Base-by-base conservation (phyloP, 352 stramenopile genomes). In the Globisporangium mamillatum region DNA sequence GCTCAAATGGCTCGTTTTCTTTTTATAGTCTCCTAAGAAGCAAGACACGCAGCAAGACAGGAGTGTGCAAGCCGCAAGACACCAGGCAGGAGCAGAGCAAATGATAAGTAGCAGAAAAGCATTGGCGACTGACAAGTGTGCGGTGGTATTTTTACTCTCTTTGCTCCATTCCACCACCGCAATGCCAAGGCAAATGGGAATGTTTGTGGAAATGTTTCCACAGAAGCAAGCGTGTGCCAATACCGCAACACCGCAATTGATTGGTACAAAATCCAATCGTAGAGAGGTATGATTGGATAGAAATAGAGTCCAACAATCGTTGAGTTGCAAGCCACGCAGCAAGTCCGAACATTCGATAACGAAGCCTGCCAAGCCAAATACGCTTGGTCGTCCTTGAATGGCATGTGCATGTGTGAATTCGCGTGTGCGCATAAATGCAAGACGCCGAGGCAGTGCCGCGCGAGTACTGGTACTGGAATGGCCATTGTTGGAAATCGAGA, bases 11-110 rank as follows among this genome's bases (percentile, higher is more conserved):
- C 36, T 44, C 27, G 22, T 12, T 20, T 32, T 53, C 32, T 64
- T 56, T 64, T 65, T 57, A 65, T 65, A 65, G 41, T 53, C 24
- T 29, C 20, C 25, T 44, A 16, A 32, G 32, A 59, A 38, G 8
- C 5, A 59, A n/a, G 7, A 56, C 4, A 27, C 1, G 24, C 24
- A 36, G 10, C 50, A 56, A 29, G 29, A 32, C n/a, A 56, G 48
- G 1, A 4, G 3, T 7, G 6, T 44, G 14, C 14, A 18, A 24
- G 4, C 2, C 18, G 12, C 12, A 34, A 9, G 14, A 18, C 3
- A 18, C 3, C 1, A 60, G 3, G 27, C 29, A 38, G 3, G 29
- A 12, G 24, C 14, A 61, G 22, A 61, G 55, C 25, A 44, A 18
- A 18, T 60, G 1, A 44, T 4, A 7, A 22, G 12, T 14, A 50